These are phyloP conservation scores for Colletotrichum eleusines DNA, from an alignment of 2,329 filamentous ascomycete species.

Conservation along the genomic window DNA sequence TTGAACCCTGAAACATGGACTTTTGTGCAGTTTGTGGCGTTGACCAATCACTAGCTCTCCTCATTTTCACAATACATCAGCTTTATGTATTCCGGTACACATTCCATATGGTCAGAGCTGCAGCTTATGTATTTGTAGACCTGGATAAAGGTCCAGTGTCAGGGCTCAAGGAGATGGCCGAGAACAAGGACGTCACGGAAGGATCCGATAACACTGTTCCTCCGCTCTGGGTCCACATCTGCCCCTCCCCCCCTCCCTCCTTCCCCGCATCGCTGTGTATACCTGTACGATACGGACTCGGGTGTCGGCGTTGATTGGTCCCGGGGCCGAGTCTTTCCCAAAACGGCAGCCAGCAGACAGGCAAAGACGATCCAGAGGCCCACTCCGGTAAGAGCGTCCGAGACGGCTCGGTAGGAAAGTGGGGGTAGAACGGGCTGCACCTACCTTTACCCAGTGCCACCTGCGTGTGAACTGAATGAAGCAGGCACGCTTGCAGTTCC, in stretches of 20 bases:
- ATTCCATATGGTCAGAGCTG: too few species aligned
- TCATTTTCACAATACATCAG: too few species aligned
- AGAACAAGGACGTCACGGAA: too few species aligned
- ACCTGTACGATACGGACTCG: not conserved
- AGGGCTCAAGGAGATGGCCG: too few species aligned
- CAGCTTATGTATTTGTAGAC: too few species aligned
- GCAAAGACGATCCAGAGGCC: not conserved
- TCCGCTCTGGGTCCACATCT: not conserved
- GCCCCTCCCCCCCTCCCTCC: conserved; percentile 6
- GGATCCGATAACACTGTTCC: not conserved
- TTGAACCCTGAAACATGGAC: too few species aligned
- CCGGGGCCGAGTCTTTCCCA: conserved; percentile 15
- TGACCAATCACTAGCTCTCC: too few species aligned
- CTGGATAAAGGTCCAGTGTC: too few species aligned
- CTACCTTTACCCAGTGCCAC: too few species aligned
- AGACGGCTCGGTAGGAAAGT: conserved; percentile 29
- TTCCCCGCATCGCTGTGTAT: conserved; percentile 13
- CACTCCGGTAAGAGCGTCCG: conserved; percentile 13
- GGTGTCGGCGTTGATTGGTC: not conserved
- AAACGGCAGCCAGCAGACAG: conserved; percentile 22
- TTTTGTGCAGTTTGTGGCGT: too few species aligned
- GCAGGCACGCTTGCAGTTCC: too few species aligned
- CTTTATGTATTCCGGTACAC: too few species aligned
- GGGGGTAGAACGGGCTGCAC: conserved; percentile 1
- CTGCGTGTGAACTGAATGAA: not conserved